These are phyloP conservation scores for Colletotrichum euphorbiae DNA, from an alignment of 2,329 filamentous ascomycete genomes.

Conservation along the genomic window DNA sequence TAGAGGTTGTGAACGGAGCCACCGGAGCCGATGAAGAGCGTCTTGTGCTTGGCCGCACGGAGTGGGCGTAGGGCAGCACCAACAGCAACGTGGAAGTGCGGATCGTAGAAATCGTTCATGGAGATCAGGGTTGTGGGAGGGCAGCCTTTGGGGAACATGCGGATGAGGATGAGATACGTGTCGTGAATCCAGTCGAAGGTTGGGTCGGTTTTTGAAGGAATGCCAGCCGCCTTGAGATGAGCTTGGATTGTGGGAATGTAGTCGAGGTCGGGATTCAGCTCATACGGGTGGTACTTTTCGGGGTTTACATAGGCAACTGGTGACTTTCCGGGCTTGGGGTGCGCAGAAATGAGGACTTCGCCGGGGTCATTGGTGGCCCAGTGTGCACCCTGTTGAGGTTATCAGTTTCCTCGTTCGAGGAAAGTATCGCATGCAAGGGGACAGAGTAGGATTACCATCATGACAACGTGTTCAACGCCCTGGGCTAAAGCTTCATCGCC, in stretches of 20 bases:
- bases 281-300: conserved; percentile 72
- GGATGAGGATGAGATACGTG: conserved; percentile 74
- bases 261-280: conserved; percentile 68
- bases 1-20: conserved; percentile 79
- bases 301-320: conserved; percentile 76
- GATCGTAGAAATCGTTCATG: conserved; percentile 54
- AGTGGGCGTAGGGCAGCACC: conserved; percentile 68
- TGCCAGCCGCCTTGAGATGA: conserved; percentile 63
- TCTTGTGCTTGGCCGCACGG: conserved; percentile 55
- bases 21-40: conserved; percentile 67
- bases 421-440: background rate
- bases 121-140: conserved; percentile 68
- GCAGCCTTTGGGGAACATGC: conserved; percentile 75
- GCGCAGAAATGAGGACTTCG: conserved; percentile 69
- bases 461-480: conserved; percentile 71
- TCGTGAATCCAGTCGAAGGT: conserved; percentile 80
- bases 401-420: conserved; percentile 13
- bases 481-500: conserved; percentile 71
- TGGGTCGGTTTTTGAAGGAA: conserved; percentile 64
- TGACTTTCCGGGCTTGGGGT: conserved; percentile 69
- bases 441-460: conserved; percentile 63
- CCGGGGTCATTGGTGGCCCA: conserved; percentile 68
- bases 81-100: conserved; percentile 61
- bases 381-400: conserved; percentile 65
- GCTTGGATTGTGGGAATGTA: conserved; percentile 62